Conservation (phyloP, 139 green algal species). For the Closterium sp. region DNA sequence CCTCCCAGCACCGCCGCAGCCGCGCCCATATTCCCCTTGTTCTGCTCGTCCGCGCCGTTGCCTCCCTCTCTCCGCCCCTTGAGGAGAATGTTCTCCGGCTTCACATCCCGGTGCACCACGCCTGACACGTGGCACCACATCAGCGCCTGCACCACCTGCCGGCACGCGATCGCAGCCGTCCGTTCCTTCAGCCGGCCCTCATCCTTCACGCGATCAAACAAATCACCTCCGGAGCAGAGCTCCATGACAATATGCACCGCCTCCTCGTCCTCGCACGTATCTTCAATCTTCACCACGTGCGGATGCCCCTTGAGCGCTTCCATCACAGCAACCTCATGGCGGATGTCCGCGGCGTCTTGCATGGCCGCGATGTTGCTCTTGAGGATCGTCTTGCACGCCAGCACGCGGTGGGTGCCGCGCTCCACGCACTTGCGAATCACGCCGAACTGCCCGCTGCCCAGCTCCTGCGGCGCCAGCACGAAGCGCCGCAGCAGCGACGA, state of each 20-base stretch:
- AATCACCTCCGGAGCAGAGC: constrained; percentile 85
- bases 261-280: constrained; percentile 14
- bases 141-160: not conserved
- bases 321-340: constrained; percentile 62
- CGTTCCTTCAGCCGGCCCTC: not conserved
- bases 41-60: not conserved
- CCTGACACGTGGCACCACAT: not conserved
- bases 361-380: constrained; percentile 79
- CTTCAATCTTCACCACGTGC: constrained; percentile 67
- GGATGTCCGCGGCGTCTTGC: constrained; percentile 11
- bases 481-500: not conserved
- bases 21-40: not conserved
- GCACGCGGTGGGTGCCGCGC: constrained; percentile 46
- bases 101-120: not conserved
- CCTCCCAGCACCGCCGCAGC: not conserved
- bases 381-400: constrained; percentile 86
- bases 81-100: not conserved
- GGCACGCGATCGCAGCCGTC: not conserved
- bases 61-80: not conserved
- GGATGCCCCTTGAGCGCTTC: constrained; percentile 75
- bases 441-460: constrained; percentile 39
- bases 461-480: not conserved
- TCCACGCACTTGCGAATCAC: not conserved
- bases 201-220: constrained; percentile 58
- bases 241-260: constrained; percentile 14